phyloP scores from a whole-genome alignment of 1,139 yeast genomes.

The Magnusiomyces tetraspermus region DNA sequence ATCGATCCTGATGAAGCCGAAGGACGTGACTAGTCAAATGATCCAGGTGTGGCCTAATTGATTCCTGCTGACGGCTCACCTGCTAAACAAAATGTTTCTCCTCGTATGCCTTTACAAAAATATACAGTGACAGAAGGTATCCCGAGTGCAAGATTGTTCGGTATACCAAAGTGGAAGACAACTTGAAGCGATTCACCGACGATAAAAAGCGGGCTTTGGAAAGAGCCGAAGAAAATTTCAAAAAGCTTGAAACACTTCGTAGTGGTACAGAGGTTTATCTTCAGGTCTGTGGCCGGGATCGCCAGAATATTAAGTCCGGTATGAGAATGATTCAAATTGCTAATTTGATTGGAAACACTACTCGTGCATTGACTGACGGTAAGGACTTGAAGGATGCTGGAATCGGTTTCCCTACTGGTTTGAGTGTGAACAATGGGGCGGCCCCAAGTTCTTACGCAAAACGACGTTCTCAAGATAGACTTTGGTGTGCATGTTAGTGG shows the following conservation, averaged over 20 bases:
- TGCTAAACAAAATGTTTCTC: constrained; percentile 13
- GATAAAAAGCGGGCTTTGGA: constrained; percentile 80
- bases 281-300: constrained; percentile 76
- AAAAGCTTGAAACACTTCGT: constrained; percentile 75
- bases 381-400: constrained; percentile 64
- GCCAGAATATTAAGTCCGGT: constrained; percentile 72
- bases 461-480: constrained; percentile 94
- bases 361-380: constrained; percentile 60
- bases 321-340: constrained; percentile 88
- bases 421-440: constrained; percentile 86
- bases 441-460: constrained; percentile 81
- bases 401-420: constrained; percentile 95
- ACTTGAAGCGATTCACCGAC: constrained; percentile 66
- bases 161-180: constrained; percentile 54
- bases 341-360: constrained; percentile 76
- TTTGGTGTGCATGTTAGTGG: constrained; percentile 97
- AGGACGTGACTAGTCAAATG: not conserved
- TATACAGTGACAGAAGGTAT: constrained; percentile 30
- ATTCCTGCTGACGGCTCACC: constrained; percentile 3
- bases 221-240: constrained; percentile 45
- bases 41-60: not conserved
- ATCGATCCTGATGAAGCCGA: constrained; percentile 3
- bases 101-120: constrained; percentile 11
- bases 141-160: constrained; percentile 65
- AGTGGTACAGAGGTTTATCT: constrained; percentile 95